Base-by-base conservation (phyloP, 2,329 filamentous ascomycete genomes). In the Clarireedia sp. region DNA sequence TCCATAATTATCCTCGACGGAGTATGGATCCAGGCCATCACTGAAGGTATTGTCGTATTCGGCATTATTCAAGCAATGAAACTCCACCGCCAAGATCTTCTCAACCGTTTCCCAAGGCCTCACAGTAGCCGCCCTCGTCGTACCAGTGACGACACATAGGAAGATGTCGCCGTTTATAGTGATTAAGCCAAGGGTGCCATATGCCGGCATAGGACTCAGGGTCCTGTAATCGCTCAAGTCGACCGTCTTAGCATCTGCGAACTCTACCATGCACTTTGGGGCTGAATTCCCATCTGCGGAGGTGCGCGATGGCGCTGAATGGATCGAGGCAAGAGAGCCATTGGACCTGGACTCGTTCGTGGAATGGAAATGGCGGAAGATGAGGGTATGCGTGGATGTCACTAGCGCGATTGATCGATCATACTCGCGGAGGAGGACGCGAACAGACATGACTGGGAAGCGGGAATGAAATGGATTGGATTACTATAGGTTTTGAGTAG, bases 41-140 rank as follows among this genome's bases (percentile, higher is more conserved):
- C 76, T 75, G 26, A 82, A 75, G 33, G 91, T 80, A 70, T 90
- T 80, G 71, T 97, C 94, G 71, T 95, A 96, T 62, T 90, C 84
- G 41, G 86, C 78, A 64, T 86, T 87, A 70, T 89, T 97, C 58
- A 99, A 74, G 68, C 94, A 97, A 74, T 95, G 89, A 70, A 97
- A 97, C 62, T 94, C 89, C 57, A 96, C 92, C 19, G 81, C 83
- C 58, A 85, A 79, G 64, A 97, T 97, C 70, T 85, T 85, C 72
- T 94, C 88, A 23, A 96, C 86, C 3, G 87, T 92, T 75, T 97
- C 92, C 47, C 89, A 89, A 0, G 90, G 90, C 48, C 90, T 80
- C 48, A 96, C 79, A 1, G 83, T 90, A 16, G 91, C 92, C 5
- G 91, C 90, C 59, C 85, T 83, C 19, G 82, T 79, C 38, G 89